Evolutionary conservation across 2,329 filamentous ascomycete genomes (phyloP).

Genomic region (Phialemoniopsis sp.): DNA sequence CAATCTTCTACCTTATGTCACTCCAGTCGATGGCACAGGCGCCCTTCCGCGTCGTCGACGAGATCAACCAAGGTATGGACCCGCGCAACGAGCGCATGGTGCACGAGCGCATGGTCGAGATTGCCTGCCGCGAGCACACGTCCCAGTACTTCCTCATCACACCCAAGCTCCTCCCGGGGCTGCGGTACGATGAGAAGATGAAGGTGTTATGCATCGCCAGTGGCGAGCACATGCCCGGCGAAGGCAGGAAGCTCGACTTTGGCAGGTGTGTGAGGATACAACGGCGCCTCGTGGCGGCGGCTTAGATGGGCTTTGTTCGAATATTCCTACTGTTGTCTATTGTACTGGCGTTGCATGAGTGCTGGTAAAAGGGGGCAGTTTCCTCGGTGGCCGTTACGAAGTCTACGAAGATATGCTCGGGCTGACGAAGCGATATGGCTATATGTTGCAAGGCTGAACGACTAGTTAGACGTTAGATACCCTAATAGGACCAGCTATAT

Average conservation of each 20-base stretch:
- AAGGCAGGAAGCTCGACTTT: slow-evolving; percentile 48
- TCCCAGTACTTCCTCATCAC: slow-evolving; percentile 95
- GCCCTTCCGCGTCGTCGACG: slow-evolving; percentile 96
- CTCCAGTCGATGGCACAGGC: slow-evolving; percentile 89
- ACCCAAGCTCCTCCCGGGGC: slow-evolving; percentile 81
- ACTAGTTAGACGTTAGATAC: too few species aligned
- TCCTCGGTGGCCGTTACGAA: too few species aligned
- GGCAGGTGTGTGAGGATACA: slow-evolving; percentile 38
- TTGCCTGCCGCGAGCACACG: slow-evolving; percentile 81
- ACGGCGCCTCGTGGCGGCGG: slow-evolving; percentile 28
- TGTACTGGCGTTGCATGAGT: too few species aligned
- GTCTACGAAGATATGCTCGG: too few species aligned
- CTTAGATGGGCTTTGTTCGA: not conserved
- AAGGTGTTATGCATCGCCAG: slow-evolving; percentile 90
- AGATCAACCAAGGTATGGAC: slow-evolving; percentile 99
- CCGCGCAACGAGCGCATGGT: slow-evolving; percentile 97
- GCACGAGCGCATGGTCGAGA: slow-evolving; percentile 96
- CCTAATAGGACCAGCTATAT: too few species aligned
- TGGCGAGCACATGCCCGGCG: slow-evolving; percentile 66
- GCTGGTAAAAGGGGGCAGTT: too few species aligned
- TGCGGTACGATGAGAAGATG: slow-evolving; percentile 89
- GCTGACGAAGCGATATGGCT: too few species aligned
- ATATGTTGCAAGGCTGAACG: too few species aligned
- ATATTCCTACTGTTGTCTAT: too few species aligned
- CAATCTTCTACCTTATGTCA: slow-evolving; percentile 98